These are phyloP conservation scores for Peribolospora kevripleyi DNA, from an alignment of 768 basidiomycete genomes.

Conservation along the genomic window DNA sequence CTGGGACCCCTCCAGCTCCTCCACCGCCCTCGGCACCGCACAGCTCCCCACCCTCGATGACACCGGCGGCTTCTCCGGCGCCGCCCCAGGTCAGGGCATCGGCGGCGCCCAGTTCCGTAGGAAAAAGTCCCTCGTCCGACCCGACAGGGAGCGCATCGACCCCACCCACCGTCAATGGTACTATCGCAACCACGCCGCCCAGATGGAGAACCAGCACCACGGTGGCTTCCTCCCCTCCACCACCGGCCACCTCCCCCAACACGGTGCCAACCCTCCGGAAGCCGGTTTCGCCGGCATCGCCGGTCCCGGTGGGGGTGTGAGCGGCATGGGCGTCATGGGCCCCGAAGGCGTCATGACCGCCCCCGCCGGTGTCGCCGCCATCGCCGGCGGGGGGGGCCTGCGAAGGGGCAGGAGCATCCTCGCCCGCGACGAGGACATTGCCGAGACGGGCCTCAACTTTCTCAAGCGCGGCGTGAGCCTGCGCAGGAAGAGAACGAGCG, in stretches of 20 bases:
- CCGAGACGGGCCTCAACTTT: conserved; percentile 68
- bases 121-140: conserved; percentile 77
- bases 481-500: conserved; percentile 33
- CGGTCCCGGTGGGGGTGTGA: no score
- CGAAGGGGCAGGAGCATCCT: conserved; percentile 75
- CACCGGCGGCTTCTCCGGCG: no score
- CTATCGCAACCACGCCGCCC: conserved; percentile 66
- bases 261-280: conserved; percentile 7
- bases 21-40: no score
- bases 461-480: conserved; percentile 68
- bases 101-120: conserved; percentile 25
- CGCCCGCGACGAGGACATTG: conserved; percentile 62
- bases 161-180: conserved; percentile 84
- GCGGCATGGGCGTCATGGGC: no score
- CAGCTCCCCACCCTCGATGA: no score
- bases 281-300: background rate
- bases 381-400: conserved; percentile 23
- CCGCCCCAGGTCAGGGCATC: background rate
- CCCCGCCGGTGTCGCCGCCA: conserved; percentile 7
- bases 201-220: conserved; percentile 43
- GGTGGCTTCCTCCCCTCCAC: conserved; percentile 43
- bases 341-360: conserved; percentile 3
- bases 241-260: conserved; percentile 55
- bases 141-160: conserved; percentile 89
- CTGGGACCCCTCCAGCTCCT: no score